Conservation (phyloP, 257 asterid species). For the Solanum corneliomulleri region DNA sequence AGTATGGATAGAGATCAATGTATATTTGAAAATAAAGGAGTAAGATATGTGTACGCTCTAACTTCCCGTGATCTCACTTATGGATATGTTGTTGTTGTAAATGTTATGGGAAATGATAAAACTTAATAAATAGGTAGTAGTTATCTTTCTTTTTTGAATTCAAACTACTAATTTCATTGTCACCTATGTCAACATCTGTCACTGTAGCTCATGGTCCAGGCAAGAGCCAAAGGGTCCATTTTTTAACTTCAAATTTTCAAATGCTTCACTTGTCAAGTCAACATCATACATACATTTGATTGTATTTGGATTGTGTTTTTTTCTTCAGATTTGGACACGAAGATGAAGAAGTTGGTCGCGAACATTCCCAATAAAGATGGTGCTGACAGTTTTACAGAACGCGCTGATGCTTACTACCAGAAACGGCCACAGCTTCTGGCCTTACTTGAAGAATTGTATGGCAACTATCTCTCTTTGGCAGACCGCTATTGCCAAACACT, state of each 20-base stretch:
- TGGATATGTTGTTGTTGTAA: neutral
- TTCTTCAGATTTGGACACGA: conserved; percentile 79
- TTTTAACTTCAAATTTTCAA: neutral
- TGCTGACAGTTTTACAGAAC: conserved; percentile 50
- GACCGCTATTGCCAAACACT: conserved; percentile 77
- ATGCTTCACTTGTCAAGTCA: neutral
- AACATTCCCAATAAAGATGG: conserved; percentile 22
- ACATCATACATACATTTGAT: neutral
- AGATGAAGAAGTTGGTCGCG: conserved; percentile 42
- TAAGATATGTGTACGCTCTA: neutral
- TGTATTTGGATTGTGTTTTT: neutral
- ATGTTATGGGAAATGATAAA: neutral
- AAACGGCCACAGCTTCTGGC: conserved; percentile 76
- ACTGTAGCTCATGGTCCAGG: neutral
- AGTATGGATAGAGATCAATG: neutral
- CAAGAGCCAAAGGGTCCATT: neutral
- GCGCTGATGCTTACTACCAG: conserved; percentile 73
- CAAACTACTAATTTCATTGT: neutral
- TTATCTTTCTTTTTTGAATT: neutral
- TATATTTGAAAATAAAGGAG: neutral
- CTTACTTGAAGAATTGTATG: conserved; percentile 66
- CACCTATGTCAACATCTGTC: neutral
- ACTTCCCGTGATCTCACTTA: rapidly evolving
- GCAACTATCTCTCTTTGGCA: conserved; percentile 61
- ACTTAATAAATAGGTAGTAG: neutral